phyloP scores from a whole-genome alignment of 148 eudicot species.

The Cornus controversa region DNA sequence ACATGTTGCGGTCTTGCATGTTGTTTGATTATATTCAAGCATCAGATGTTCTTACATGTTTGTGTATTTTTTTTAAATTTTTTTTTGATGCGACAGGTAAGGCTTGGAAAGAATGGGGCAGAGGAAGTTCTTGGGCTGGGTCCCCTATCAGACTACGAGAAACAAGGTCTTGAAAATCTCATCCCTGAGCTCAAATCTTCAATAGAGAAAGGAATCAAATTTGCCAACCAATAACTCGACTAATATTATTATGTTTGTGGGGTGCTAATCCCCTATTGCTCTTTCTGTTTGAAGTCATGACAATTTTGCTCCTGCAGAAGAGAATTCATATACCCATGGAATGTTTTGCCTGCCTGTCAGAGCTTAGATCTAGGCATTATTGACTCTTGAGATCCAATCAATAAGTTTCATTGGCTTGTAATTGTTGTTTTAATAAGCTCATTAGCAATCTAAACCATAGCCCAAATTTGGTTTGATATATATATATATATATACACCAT shows the following conservation, averaged over 20 bases:
- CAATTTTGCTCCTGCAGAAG: constrained; percentile 6
- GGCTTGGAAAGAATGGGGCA: constrained; percentile 77
- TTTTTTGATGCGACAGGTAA: constrained; percentile 58
- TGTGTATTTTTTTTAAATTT: no score
- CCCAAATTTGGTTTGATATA: no score
- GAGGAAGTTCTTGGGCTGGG: constrained; percentile 73
- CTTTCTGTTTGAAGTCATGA: neutral
- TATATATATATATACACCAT: no score
- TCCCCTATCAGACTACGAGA: constrained; percentile 53
- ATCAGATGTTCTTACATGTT: neutral
- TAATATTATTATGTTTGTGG: neutral
- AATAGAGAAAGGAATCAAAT: constrained; percentile 64
- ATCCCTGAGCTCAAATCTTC: constrained; percentile 62
- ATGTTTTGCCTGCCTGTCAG: constrained; percentile 1
- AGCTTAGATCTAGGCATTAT: neutral
- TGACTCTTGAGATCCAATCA: neutral
- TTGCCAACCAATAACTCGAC: constrained; percentile 33
- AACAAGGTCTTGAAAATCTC: constrained; percentile 54
- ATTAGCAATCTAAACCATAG: no score
- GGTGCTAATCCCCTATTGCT: neutral
- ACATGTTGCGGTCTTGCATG: neutral
- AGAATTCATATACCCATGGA: neutral
- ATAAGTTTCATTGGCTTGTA: neutral
- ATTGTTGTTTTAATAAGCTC: neutral
- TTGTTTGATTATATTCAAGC: neutral